Base-by-base conservation (phyloP, 768 basidiomycete species). In the Porphyrellus cyaneotinctus region DNA sequence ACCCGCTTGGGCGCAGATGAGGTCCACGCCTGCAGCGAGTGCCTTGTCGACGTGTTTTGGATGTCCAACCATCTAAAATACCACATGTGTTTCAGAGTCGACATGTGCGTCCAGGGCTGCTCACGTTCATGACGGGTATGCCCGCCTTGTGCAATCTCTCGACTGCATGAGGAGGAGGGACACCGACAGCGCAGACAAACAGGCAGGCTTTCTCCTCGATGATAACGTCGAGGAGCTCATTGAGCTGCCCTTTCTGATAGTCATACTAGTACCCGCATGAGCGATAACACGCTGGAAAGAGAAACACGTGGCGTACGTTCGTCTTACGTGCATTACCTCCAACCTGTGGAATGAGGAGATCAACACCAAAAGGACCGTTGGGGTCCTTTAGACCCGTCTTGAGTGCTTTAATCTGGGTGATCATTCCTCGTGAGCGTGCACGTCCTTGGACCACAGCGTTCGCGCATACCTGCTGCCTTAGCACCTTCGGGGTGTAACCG, bases 1-100 rank as follows among this genome's bases (percentile, higher is more conserved):
- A 23, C 91, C 90, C 2, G 87, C 93, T 72, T 95, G 93, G 4
- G 92, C 92, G 62, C 94, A 97, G 65, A 97, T 95, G 54, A 97
- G 75, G 64, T 97, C 94, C 30, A 91, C 88, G 32, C 94, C 95
- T 32, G 77, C 85, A 4, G 79, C 88, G 30, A 95, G 79, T 9
- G 90, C 90, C 67, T 88, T 90, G 43, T 74, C 57, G 41, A 88
- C 88, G 67, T 93, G 90, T 65, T 93, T 95, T 13, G 93, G 92
- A 64, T 93, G 90, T n/a, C 94, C 94, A 53, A 95, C 87, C 90
- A 92, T 93, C 78, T 81, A 55, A 31, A 49, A 33, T 1, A 12
- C 9, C 23, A n/a, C n/a, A 13, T 41, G 41, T 42, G 26, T 31
- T 44, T 33, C 30, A 12, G 13, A 14, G 15, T 38, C 17, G 17